Percentiles rank a stretch among this genome's conserved stretches.
Evolutionary conservation across 768 basidiomycete genomes (phyloP).

Genomic region (Calocybe gangraenosa): DNA sequence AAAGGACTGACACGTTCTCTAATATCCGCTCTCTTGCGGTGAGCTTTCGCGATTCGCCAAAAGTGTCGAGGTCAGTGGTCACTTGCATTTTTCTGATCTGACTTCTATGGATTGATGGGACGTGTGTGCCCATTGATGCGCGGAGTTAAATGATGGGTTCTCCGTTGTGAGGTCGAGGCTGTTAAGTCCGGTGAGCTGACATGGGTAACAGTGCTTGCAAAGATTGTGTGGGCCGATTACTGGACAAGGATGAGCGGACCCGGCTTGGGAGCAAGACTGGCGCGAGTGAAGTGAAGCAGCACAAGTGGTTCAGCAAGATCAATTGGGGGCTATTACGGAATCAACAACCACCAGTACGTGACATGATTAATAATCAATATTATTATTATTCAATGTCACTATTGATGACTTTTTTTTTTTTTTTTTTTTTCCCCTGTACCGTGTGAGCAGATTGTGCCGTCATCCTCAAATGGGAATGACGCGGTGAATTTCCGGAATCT

Average conservation of each 20-base stretch:
- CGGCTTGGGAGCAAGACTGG: slow-evolving; percentile 90
- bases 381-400: neutral
- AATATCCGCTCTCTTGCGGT: slow-evolving; percentile 90
- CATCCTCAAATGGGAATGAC: slow-evolving; percentile 72
- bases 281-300: slow-evolving; percentile 97
- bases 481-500: slow-evolving; percentile 87
- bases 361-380: neutral
- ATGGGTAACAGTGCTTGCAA: slow-evolving; percentile 66
- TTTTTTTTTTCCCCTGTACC: too few species aligned
- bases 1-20: slow-evolving; percentile 92
- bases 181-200: slow-evolving; percentile 18
- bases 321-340: slow-evolving; percentile 97
- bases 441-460: slow-evolving; percentile 68
- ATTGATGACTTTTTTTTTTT: neutral
- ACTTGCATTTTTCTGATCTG: slow-evolving; percentile 13
- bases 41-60: slow-evolving; percentile 81
- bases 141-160: slow-evolving; percentile 22
- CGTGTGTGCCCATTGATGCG: slow-evolving; percentile 19
- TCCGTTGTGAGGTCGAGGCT: slow-evolving; percentile 1
- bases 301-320: slow-evolving; percentile 96
- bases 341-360: slow-evolving; percentile 84
- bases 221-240: slow-evolving; percentile 78
- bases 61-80: slow-evolving; percentile 62
- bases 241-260: slow-evolving; percentile 89
- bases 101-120: slow-evolving; percentile 1